Evolutionary conservation across 495 filamentous ascomycete genomes (phyloP).

Genomic region (Aspergillus baeticus): DNA sequence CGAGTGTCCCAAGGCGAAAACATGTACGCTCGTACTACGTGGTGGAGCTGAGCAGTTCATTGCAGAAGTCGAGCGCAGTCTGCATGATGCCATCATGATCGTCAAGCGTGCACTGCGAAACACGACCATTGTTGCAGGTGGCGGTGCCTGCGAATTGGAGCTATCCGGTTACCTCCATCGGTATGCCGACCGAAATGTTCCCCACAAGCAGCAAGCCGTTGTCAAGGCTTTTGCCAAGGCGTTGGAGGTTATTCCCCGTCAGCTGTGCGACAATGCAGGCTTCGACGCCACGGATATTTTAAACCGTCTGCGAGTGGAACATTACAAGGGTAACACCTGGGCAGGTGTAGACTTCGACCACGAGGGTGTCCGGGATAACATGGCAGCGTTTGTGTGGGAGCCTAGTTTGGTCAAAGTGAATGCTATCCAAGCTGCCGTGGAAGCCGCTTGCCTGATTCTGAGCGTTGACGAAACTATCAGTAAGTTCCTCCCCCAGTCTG

Average conservation of each 20-base stretch:
- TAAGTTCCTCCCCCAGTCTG: slow-evolving; percentile 33
- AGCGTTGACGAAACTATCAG: slow-evolving; percentile 96
- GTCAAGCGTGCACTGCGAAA: slow-evolving; percentile 96
- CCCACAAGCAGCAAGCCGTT: slow-evolving; percentile 93
- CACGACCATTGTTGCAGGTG: slow-evolving; percentile 89
- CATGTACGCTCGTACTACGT: slow-evolving; percentile 91
- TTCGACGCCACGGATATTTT: slow-evolving; percentile 98
- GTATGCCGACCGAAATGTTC: slow-evolving; percentile 87
- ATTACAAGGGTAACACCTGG: slow-evolving; percentile 87
- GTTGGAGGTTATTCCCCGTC: slow-evolving; percentile 92
- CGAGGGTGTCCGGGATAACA: slow-evolving; percentile 89
- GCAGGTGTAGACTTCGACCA: slow-evolving; percentile 92
- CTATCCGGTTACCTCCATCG: slow-evolving; percentile 87
- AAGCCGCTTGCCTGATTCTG: slow-evolving; percentile 91
- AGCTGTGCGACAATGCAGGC: slow-evolving; percentile 96
- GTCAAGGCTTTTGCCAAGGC: slow-evolving; percentile 98
- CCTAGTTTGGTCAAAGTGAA: slow-evolving; percentile 95
- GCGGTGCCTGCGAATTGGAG: slow-evolving; percentile 96
- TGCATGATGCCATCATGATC: slow-evolving; percentile 99
- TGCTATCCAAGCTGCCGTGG: slow-evolving; percentile 92
- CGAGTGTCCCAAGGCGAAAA: slow-evolving; percentile 91
- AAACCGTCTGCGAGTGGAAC: slow-evolving; percentile 91
- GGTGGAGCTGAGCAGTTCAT: slow-evolving; percentile 99
- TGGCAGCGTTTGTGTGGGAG: slow-evolving; percentile 95
- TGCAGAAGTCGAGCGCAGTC: slow-evolving; percentile 92